Evolutionary conservation across 75 land plant species (phyloP).

Genomic region (Larix kaempferi): DNA sequence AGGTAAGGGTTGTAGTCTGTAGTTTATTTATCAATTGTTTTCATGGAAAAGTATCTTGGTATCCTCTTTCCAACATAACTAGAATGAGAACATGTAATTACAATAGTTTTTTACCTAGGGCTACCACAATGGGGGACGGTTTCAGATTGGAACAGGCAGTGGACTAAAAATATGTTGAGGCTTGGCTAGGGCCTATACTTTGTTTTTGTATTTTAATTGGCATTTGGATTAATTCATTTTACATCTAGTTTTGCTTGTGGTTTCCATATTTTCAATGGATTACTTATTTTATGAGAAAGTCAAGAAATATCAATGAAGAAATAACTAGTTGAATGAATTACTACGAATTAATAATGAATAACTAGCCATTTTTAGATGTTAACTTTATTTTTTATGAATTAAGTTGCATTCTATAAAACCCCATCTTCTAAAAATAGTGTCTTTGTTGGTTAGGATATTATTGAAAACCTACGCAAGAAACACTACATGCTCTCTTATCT

Average conservation of each 20-base stretch:
- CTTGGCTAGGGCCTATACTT: neutral
- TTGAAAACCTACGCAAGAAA: no score
- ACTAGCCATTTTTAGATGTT: no score
- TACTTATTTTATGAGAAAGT: neutral
- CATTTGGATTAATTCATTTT: neutral
- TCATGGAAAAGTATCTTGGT: neutral
- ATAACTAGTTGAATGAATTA: neutral
- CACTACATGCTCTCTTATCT: no score
- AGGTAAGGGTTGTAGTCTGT: no score
- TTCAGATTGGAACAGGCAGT: neutral
- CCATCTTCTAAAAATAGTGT: no score
- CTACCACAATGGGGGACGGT: neutral
- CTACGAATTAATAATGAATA: no score
- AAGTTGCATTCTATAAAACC: no score
- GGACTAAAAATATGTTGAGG: neutral
- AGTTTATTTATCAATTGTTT: neutral
- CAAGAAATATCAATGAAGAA: neutral
- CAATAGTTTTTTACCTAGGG: neutral
- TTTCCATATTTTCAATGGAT: neutral
- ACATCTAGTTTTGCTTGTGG: neutral
- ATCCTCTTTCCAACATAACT: no score
- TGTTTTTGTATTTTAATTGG: neutral
- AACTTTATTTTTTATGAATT: no score
- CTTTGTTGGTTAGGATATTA: no score
- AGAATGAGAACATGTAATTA: neutral